Conservation (phyloP, 2,329 filamentous ascomycete genomes). For the Paracoccidioides lutzii region DNA sequence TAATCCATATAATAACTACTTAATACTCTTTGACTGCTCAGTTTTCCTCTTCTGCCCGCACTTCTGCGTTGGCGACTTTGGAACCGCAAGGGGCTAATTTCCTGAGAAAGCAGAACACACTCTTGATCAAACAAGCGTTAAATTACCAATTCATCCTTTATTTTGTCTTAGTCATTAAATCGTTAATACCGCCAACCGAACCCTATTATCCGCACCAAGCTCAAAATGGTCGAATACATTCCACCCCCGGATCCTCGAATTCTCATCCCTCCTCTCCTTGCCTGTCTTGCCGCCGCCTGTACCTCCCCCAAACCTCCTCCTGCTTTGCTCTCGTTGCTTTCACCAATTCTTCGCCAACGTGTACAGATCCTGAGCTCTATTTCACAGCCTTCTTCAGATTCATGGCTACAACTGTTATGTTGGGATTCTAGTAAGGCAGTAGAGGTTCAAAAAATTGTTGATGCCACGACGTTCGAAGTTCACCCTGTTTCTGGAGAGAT, state of each 20-base stretch:
- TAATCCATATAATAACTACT: too few relatives aligned
- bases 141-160: too few relatives aligned
- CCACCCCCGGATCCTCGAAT: constrained; percentile 42
- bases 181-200: background rate
- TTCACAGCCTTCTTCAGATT: constrained; percentile 31
- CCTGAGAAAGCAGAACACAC: too few relatives aligned
- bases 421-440: constrained; percentile 44
- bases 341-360: constrained; percentile 51
- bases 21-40: too few relatives aligned
- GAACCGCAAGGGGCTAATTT: too few relatives aligned
- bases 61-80: too few relatives aligned
- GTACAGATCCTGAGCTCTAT: constrained; percentile 43
- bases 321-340: constrained; percentile 47
- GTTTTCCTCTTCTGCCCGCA: too few relatives aligned
- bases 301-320: constrained; percentile 47
- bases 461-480: constrained; percentile 45
- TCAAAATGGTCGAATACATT: constrained; percentile 41
- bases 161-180: too few relatives aligned
- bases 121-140: too few relatives aligned
- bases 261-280: constrained; percentile 49
- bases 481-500: constrained; percentile 54
- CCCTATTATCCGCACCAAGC: background rate
- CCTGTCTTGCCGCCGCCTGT: constrained; percentile 49
- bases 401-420: constrained; percentile 48
- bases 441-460: constrained; percentile 41